Conservation (phyloP, 2,329 filamentous ascomycete species). For the Nigrospora sphaerica region DNA sequence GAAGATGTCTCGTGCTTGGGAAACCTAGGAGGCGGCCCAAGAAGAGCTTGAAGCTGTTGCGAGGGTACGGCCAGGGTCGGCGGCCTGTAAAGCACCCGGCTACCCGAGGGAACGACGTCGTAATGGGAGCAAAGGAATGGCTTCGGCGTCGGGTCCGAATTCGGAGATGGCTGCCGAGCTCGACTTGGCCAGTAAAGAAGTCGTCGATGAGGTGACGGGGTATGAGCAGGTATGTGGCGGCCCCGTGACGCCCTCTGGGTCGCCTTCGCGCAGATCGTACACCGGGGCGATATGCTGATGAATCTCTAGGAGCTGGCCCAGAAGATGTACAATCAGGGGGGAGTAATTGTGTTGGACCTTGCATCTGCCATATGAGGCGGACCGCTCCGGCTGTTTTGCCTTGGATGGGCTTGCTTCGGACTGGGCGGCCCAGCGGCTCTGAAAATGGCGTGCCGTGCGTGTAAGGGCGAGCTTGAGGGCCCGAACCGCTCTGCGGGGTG, state of each 20-base stretch:
- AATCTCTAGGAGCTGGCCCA: constrained; percentile 18
- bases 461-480: too few relatives aligned
- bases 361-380: too few relatives aligned
- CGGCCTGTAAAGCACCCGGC: constrained; percentile 2
- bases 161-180: constrained; percentile 9
- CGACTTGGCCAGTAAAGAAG: constrained; percentile 13
- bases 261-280: constrained; percentile 14
- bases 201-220: constrained; percentile 18
- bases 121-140: constrained; percentile 11
- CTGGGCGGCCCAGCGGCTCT: too few relatives aligned
- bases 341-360: neutral
- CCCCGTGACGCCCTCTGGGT: neutral
- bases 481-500: too few relatives aligned
- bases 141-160: constrained; percentile 8
- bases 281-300: constrained; percentile 18
- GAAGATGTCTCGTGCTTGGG: constrained; percentile 16
- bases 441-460: too few relatives aligned
- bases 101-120: neutral
- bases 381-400: too few relatives aligned
- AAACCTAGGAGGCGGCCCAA: constrained; percentile 14
- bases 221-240: constrained; percentile 20
- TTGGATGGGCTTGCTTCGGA: too few relatives aligned
- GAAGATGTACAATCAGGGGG: constrained; percentile 17
- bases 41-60: constrained; percentile 13
- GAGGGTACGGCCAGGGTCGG: constrained; percentile 1